These are phyloP conservation scores for Pilobolus umbonatus DNA, from an alignment of 192 early-diverging fungal genomes.

Conservation along the genomic window DNA sequence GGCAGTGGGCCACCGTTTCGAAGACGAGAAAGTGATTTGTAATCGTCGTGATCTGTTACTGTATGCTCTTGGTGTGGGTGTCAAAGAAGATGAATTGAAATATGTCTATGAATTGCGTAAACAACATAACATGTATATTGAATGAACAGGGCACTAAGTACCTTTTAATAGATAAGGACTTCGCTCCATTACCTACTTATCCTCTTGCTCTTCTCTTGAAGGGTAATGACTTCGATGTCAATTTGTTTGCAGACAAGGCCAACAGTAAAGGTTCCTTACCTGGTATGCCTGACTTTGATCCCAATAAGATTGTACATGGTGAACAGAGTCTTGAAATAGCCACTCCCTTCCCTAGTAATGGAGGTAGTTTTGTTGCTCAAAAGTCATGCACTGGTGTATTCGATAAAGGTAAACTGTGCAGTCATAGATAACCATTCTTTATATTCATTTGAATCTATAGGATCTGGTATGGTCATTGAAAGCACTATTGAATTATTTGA, in stretches of 20 bases:
- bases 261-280: slow-evolving; percentile 41
- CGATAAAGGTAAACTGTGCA: slow-evolving; percentile 50
- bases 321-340: slow-evolving; percentile 61
- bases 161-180: slow-evolving; percentile 35
- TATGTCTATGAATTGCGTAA: slow-evolving; percentile 67
- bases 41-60: slow-evolving; percentile 61
- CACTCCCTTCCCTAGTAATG: slow-evolving; percentile 51
- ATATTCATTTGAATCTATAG: not conserved
- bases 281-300: slow-evolving; percentile 60
- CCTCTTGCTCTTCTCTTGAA: slow-evolving; percentile 61
- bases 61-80: slow-evolving; percentile 63
- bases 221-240: slow-evolving; percentile 31
- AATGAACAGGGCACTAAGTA: too few species aligned
- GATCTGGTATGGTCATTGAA: slow-evolving; percentile 63
- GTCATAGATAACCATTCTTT: not conserved
- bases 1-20: slow-evolving; percentile 48
- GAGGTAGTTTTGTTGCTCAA: slow-evolving; percentile 49
- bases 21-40: slow-evolving; percentile 23
- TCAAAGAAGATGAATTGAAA: slow-evolving; percentile 51
- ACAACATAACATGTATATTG: not conserved
- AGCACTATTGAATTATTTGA: slow-evolving; percentile 45
- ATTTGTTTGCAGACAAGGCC: slow-evolving; percentile 37
- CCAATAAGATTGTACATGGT: slow-evolving; percentile 67
- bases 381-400: slow-evolving; percentile 62
- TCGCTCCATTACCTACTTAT: slow-evolving; percentile 65